phyloP scores from a whole-genome alignment of 169 alveolate genomes.

The Plasmodium berghei region DNA sequence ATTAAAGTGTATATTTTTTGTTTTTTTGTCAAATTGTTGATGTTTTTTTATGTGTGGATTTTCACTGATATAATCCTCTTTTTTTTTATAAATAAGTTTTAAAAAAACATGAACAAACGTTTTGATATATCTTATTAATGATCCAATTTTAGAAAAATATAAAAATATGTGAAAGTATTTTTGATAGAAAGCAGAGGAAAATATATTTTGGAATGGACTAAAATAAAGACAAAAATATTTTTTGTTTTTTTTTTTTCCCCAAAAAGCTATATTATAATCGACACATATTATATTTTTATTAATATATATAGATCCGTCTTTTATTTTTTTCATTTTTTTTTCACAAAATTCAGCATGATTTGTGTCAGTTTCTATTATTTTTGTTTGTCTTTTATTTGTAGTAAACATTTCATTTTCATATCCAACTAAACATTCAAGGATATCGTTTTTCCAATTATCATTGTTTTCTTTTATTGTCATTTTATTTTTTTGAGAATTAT shows the following conservation, averaged over 20 bases:
- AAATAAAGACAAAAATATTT: slow-evolving; percentile 11
- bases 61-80: background rate
- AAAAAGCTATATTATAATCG: slow-evolving; percentile 29
- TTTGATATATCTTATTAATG: slow-evolving; percentile 44
- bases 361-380: background rate
- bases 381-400: background rate
- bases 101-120: slow-evolving; percentile 34
- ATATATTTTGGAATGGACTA: slow-evolving; percentile 35
- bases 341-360: background rate
- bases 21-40: background rate
- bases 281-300: slow-evolving; percentile 51
- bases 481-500: no score
- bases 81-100: background rate
- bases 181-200: slow-evolving; percentile 44
- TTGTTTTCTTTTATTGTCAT: background rate
- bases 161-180: slow-evolving; percentile 45
- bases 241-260: slow-evolving; percentile 35
- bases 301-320: slow-evolving; percentile 23
- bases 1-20: no score
- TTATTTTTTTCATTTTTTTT: slow-evolving; percentile 5
- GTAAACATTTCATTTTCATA: slow-evolving; percentile 21
- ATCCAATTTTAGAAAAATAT: slow-evolving; percentile 39
- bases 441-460: slow-evolving; percentile 14
- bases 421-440: slow-evolving; percentile 34
- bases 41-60: background rate